These are phyloP conservation scores for Phylloporus sp. DNA, from an alignment of 768 basidiomycete genomes.

Conservation along the genomic window DNA sequence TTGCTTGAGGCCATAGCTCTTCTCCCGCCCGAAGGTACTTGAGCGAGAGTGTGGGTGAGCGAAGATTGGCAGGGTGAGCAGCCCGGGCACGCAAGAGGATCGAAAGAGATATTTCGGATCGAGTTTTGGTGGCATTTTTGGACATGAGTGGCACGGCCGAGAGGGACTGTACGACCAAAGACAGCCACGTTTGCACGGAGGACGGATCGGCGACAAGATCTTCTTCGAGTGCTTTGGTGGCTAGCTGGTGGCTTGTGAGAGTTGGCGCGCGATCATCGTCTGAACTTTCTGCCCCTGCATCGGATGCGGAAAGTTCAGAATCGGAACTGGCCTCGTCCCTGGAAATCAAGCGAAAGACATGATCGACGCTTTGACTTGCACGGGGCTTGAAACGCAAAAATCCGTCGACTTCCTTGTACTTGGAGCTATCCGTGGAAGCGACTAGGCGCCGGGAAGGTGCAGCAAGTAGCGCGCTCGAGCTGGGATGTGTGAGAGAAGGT, in stretches of 20 bases:
- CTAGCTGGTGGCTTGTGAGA: conserved; percentile 55
- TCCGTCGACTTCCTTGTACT: conserved; percentile 62
- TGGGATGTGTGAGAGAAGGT: conserved; percentile 54
- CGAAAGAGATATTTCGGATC: conserved; percentile 66
- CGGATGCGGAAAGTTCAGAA: conserved; percentile 34
- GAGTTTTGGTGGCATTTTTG: conserved; percentile 63
- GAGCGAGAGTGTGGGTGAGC: conserved; percentile 49
- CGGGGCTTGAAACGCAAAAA: conserved; percentile 55
- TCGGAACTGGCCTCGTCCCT: conserved; percentile 25
- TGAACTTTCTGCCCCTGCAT: conserved; percentile 31
- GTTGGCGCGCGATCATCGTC: conserved; percentile 30
- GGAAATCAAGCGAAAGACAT: conserved; percentile 50
- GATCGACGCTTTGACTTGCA: conserved; percentile 28
- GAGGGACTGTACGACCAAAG: conserved; percentile 57
- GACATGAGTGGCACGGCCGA: conserved; percentile 56
- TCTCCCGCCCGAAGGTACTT: conserved; percentile 69
- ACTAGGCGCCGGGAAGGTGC: conserved; percentile 46
- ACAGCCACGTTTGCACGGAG: conserved; percentile 55
- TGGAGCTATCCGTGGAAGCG: conserved; percentile 34
- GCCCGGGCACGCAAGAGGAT: conserved; percentile 60
- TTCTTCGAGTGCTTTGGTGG: conserved; percentile 55
- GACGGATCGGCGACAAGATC: conserved; percentile 46
- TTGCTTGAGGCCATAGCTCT: conserved; percentile 58
- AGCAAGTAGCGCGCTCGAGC: conserved; percentile 48
- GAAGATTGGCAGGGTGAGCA: conserved; percentile 46